Conservation (phyloP, 768 basidiomycete genomes). For the Tricholoma terreum region DNA sequence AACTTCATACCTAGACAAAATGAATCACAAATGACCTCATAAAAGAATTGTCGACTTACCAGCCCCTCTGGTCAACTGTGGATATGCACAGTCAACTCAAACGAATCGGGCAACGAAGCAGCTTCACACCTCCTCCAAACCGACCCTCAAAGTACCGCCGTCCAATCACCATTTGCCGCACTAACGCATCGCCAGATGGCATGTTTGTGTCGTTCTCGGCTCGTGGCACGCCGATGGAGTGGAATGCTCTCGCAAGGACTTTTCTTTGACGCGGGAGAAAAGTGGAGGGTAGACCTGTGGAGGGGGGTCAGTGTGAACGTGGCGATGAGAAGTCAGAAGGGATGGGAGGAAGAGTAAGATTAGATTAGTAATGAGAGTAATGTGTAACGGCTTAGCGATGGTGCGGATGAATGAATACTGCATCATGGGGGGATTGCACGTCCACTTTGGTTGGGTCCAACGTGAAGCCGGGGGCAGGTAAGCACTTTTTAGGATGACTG, state of each 20-base stretch:
- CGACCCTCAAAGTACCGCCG: constrained; percentile 80
- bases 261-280: constrained; percentile 79
- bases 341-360: not conserved
- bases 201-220: constrained; percentile 91
- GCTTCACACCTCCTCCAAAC: constrained; percentile 64
- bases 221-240: constrained; percentile 91
- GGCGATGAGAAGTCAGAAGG: not conserved
- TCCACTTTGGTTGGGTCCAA: not conserved
- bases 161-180: constrained; percentile 90
- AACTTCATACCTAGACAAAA: constrained; percentile 70
- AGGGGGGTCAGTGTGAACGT: not conserved
- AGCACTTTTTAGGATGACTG: no score
- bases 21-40: not conserved
- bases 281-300: constrained; percentile 70
- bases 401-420: not conserved
- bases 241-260: constrained; percentile 76
- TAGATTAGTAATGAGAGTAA: no score
- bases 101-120: constrained; percentile 87
- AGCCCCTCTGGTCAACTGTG: constrained; percentile 77
- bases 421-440: not conserved
- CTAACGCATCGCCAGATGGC: constrained; percentile 91
- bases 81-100: constrained; percentile 89
- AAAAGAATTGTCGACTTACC: no score
- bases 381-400: no score
- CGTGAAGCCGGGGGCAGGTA: no score